Evolutionary conservation across 2,329 filamentous ascomycete genomes (phyloP), one percentile per base, ranked within the genome.

Genomic region (Didymella exigua): DNA sequence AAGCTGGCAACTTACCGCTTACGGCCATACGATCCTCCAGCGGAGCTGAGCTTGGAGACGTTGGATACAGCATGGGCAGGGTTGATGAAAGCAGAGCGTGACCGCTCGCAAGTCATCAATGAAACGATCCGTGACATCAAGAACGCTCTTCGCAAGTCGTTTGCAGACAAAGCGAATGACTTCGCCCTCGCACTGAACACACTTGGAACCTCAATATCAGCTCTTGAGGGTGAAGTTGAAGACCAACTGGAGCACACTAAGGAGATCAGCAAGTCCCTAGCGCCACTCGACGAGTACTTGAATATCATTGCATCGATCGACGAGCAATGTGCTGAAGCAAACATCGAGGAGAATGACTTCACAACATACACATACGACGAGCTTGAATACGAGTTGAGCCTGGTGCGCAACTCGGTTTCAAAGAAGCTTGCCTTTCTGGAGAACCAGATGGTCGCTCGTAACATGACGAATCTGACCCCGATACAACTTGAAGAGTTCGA

Each of bases 341-440:
- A 99, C 74, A 97, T 99, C 61, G 95, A 99, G 76, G 95, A 99
- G 71, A 99, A 99, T 76, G 95, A 99, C 79, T 98, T 95, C 75
- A 99, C 95, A n/a, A 98, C 93, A 8, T 98, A 98, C 77, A 96
- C 93, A 9, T 95, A 98, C 74, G 95, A 99, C 72, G 95, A 99
- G 77, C 83, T 99, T 36, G 87, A 87, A 56, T 99, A 99, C 77
- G 95, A 99, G 77, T 83, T 98, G 54, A 88, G 91, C 14, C 83
- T 99, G 26, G 95, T 98, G 53, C 93, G 92, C 73, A 89, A 90
- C 26, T 95, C 90, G 10, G 93, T 98, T 24, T 89, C 92, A 61
- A 99, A 98, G 81, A 99, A 99, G 78, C 85, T 98, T 51, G 89
- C 90, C 37, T 99, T 99, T 79, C 81, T 99, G 50, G 93, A 99